These are phyloP conservation scores for Aspergillus sp. DNA, from an alignment of 2,329 filamentous ascomycete species.

Conservation along the genomic window DNA sequence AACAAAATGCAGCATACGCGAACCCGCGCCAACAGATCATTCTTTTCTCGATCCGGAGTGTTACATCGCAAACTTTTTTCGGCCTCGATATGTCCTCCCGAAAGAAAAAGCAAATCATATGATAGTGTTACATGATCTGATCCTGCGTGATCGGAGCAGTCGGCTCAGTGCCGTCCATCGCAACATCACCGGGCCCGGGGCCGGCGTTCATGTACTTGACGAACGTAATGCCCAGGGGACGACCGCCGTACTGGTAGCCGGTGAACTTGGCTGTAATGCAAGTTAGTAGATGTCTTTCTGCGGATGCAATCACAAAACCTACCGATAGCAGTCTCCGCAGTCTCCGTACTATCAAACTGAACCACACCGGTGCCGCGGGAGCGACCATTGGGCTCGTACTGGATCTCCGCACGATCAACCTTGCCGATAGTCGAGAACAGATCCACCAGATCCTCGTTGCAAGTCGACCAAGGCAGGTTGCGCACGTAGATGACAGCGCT, in stretches of 20 bases:
- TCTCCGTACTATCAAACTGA: slow-evolving; percentile 78
- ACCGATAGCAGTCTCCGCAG: slow-evolving; percentile 87
- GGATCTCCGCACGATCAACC: slow-evolving; percentile 97
- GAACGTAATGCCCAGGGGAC: slow-evolving; percentile 87
- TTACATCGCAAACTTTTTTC: slow-evolving; percentile 18
- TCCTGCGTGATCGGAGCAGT: slow-evolving; percentile 81
- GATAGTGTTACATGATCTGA: slow-evolving; percentile 79
- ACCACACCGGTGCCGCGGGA: slow-evolving; percentile 97
- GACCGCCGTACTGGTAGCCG: slow-evolving; percentile 94
- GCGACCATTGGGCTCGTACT: slow-evolving; percentile 94
- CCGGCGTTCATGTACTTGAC: slow-evolving; percentile 84
- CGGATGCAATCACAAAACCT: slow-evolving; percentile 28
- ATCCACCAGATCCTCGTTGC: slow-evolving; percentile 95
- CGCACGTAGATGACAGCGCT: slow-evolving; percentile 89
- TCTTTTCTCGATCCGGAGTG: slow-evolving; percentile 2
- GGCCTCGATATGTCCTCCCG: slow-evolving; percentile 5
- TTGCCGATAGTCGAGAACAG: slow-evolving; percentile 97
- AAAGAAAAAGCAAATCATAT: slow-evolving; percentile 10
- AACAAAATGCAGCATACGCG: slow-evolving; percentile 10
- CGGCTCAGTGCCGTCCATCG: slow-evolving; percentile 79
- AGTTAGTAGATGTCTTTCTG: slow-evolving; percentile 9
- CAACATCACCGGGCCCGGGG: slow-evolving; percentile 57
- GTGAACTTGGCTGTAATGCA: slow-evolving; percentile 78
- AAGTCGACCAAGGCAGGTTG: slow-evolving; percentile 98
- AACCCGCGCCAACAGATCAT: slow-evolving; percentile 9